A percentile compares a stretch with the other conserved stretches of the same genome.
phyloP scores from a whole-genome alignment of 2,329 filamentous ascomycete genomes.

The Ceratocystis lukuohia region DNA sequence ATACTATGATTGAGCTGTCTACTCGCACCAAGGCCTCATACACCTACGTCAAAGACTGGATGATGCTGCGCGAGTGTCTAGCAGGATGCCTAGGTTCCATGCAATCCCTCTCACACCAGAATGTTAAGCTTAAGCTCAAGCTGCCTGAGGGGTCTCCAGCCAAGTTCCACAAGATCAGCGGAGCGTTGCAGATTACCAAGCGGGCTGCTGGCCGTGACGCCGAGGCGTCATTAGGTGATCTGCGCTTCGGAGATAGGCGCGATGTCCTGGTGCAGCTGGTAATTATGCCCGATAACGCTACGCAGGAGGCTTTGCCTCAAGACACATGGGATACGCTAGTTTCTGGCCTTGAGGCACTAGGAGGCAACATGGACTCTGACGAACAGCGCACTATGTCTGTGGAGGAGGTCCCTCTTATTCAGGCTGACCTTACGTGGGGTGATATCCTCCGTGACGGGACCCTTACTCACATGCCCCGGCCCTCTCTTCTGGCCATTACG shows the following conservation, averaged over 20 bases:
- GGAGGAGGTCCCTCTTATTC: slow-evolving; percentile 87
- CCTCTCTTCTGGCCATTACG: slow-evolving; percentile 85
- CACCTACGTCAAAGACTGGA: slow-evolving; percentile 98
- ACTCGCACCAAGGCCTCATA: slow-evolving; percentile 93
- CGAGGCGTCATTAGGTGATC: slow-evolving; percentile 79
- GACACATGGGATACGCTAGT: slow-evolving; percentile 97
- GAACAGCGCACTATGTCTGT: slow-evolving; percentile 72
- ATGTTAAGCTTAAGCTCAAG: slow-evolving; percentile 88
- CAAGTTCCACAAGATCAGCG: slow-evolving; percentile 97
- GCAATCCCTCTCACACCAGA: slow-evolving; percentile 94
- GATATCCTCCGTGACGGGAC: slow-evolving; percentile 85
- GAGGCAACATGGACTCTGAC: slow-evolving; percentile 74
- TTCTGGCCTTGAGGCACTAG: slow-evolving; percentile 83
- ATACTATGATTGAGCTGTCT: slow-evolving; percentile 96
- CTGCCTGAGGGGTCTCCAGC: slow-evolving; percentile 92
- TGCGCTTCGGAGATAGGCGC: slow-evolving; percentile 86
- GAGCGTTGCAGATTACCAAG: slow-evolving; percentile 90
- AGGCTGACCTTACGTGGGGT: slow-evolving; percentile 85
- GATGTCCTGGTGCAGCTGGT: slow-evolving; percentile 91
- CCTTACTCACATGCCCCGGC: slow-evolving; percentile 71
- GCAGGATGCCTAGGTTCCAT: slow-evolving; percentile 84
- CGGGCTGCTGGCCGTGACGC: slow-evolving; percentile 88
- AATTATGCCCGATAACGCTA: slow-evolving; percentile 72
- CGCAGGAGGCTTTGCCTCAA: slow-evolving; percentile 73
- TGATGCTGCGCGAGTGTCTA: slow-evolving; percentile 96